Percentiles rank a stretch among this genome's conserved stretches.
These are phyloP conservation scores for Chamaecrista fasciculata DNA, from an alignment of 306 rosid genomes.

Conservation along the genomic window DNA sequence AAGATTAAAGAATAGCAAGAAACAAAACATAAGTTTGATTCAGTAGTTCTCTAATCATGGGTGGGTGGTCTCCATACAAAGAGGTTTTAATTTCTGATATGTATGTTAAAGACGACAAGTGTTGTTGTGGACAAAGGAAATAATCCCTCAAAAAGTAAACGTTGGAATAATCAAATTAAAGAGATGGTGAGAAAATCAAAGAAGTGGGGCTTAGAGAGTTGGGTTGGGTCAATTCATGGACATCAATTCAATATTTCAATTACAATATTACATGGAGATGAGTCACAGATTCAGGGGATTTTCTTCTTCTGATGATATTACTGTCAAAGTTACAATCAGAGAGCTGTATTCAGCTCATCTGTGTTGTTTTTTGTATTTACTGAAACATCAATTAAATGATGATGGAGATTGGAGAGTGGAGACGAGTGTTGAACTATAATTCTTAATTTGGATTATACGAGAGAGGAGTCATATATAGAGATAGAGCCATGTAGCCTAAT, in stretches of 20 bases:
- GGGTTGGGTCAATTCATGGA: conserved; percentile 22
- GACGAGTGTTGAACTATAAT: too few relatives aligned
- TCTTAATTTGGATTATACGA: conserved; percentile 17
- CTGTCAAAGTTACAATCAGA: background rate
- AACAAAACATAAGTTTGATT: background rate
- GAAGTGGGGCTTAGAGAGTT: background rate
- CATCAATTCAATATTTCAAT: too few relatives aligned
- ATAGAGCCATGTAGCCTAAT: too few relatives aligned
- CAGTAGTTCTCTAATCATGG: too few relatives aligned
- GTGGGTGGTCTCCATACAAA: too few relatives aligned
- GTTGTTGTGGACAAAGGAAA: background rate
- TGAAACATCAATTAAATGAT: background rate
- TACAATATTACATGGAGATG: too few relatives aligned
- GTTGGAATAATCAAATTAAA: too few relatives aligned
- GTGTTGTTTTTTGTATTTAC: background rate
- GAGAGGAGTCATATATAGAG: background rate
- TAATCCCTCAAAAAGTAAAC: too few relatives aligned
- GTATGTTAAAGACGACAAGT: too few relatives aligned
- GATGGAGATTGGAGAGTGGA: background rate
- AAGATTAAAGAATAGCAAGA: background rate
- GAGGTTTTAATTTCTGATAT: too few relatives aligned
- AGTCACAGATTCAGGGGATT: too few relatives aligned
- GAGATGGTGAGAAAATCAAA: background rate
- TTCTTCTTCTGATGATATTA: too few relatives aligned
- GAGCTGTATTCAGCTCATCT: background rate